Conservation (phyloP, 495 filamentous ascomycete species). For the Trypethelium eluteriae region DNA sequence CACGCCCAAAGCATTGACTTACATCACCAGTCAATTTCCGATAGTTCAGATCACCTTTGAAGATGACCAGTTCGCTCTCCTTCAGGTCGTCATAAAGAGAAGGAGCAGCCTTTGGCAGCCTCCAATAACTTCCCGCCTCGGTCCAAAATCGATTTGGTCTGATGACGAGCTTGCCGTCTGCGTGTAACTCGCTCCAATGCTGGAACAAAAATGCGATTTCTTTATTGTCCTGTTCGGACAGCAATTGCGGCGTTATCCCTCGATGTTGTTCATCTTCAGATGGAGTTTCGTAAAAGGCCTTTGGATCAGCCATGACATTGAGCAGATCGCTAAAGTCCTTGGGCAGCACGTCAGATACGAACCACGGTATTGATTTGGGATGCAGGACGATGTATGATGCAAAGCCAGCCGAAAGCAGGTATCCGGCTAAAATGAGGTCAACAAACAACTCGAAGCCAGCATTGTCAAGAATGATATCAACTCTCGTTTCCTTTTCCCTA, state of each 20-base stretch:
- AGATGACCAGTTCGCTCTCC: slow-evolving; percentile 79
- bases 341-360: slow-evolving; percentile 89
- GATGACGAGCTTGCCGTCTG: slow-evolving; percentile 71
- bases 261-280: slow-evolving; percentile 56
- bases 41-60: slow-evolving; percentile 97
- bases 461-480: slow-evolving; percentile 93
- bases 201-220: slow-evolving; percentile 70
- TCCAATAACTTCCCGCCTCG: slow-evolving; percentile 73
- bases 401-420: slow-evolving; percentile 69
- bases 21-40: slow-evolving; percentile 84
- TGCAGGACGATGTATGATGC: slow-evolving; percentile 85
- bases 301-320: slow-evolving; percentile 63
- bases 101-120: slow-evolving; percentile 60
- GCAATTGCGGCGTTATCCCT: slow-evolving; percentile 46
- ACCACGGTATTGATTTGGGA: slow-evolving; percentile 93
- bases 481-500: slow-evolving; percentile 51
- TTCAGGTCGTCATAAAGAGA: slow-evolving; percentile 70
- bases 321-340: slow-evolving; percentile 75
- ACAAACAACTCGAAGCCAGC: slow-evolving; percentile 96
- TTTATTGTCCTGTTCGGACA: slow-evolving; percentile 58
- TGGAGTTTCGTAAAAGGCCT: slow-evolving; percentile 60
- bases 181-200: slow-evolving; percentile 70
- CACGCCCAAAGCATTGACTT: slow-evolving; percentile 33
- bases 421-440: slow-evolving; percentile 84
- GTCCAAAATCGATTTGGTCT: slow-evolving; percentile 89